phyloP scores from a whole-genome alignment of 768 basidiomycete genomes.

The Boletus pseudopeckii region DNA sequence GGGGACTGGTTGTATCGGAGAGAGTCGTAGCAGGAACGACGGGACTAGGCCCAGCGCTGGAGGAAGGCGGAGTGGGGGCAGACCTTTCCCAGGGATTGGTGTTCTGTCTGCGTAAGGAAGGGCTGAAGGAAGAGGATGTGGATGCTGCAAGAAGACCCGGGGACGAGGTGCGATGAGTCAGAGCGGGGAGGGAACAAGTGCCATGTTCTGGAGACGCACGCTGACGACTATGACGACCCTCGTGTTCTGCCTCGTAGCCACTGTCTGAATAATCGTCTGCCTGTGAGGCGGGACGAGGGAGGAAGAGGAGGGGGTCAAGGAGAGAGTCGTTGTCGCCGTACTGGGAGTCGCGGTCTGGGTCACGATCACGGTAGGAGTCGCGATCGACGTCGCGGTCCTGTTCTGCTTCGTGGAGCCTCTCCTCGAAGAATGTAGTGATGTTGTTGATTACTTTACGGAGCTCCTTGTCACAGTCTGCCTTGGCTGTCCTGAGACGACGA shows the following conservation, averaged over 20 bases:
- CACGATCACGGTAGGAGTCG: slow-evolving; percentile 46
- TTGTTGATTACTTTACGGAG: slow-evolving; percentile 90
- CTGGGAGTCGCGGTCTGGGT: slow-evolving; percentile 58
- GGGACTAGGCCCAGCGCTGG: slow-evolving; percentile 57
- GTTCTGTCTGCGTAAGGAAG: slow-evolving; percentile 64
- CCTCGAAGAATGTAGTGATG: slow-evolving; percentile 94
- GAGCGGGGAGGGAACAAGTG: slow-evolving; percentile 35
- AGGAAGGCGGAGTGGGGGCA: slow-evolving; percentile 45
- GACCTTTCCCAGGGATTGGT: slow-evolving; percentile 67
- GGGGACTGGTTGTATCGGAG: slow-evolving; percentile 62
- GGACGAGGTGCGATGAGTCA: slow-evolving; percentile 54
- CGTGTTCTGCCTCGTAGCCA: slow-evolving; percentile 73
- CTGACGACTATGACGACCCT: slow-evolving; percentile 64
- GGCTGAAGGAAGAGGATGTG: slow-evolving; percentile 56
- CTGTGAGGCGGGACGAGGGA: slow-evolving; percentile 53
- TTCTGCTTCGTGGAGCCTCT: slow-evolving; percentile 76
- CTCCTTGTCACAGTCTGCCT: slow-evolving; percentile 96
- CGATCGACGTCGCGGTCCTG: slow-evolving; percentile 61
- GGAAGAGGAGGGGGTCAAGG: slow-evolving; percentile 59
- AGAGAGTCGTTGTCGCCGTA: slow-evolving; percentile 52
- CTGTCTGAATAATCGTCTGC: slow-evolving; percentile 78
- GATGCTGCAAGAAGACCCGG: slow-evolving; percentile 63
- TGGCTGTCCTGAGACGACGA: slow-evolving; percentile 87
- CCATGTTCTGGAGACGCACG: slow-evolving; percentile 62
- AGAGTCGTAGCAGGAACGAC: slow-evolving; percentile 56